These are phyloP conservation scores for Colletotrichum filicis DNA, from an alignment of 2,329 filamentous ascomycete genomes.

Conservation along the genomic window DNA sequence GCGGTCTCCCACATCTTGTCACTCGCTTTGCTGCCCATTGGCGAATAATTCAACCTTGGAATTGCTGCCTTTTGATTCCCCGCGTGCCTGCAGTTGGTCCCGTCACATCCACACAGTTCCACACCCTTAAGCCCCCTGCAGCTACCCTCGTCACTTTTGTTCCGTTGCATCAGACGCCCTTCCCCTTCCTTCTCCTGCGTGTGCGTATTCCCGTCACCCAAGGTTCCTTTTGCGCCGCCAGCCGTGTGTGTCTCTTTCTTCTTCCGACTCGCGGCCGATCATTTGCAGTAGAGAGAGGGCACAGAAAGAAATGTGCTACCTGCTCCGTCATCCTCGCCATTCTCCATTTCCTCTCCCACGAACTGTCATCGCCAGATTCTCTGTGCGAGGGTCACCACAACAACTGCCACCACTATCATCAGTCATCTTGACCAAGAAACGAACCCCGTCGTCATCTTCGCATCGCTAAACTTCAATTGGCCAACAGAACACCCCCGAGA, in stretches of 20 bases:
- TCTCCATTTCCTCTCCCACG: not conserved
- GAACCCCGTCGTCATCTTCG: not conserved
- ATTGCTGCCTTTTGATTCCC: not conserved
- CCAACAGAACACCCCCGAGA: not conserved
- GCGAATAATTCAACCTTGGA: not conserved
- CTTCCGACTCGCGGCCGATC: slow-evolving; percentile 6
- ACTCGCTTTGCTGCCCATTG: not conserved
- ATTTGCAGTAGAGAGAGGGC: not conserved
- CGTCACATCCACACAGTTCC: not conserved
- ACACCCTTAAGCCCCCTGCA: slow-evolving; percentile 6
- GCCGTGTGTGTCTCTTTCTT: not conserved
- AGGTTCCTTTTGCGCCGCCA: not conserved
- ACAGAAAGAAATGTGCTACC: slow-evolving; percentile 13
- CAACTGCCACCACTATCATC: not conserved
- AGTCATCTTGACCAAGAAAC: not conserved
- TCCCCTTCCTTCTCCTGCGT: not conserved
- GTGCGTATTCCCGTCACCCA: not conserved
- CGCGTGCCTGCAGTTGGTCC: not conserved
- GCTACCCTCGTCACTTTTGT: slow-evolving; percentile 26
- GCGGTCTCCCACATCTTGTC: not conserved
- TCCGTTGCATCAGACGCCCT: slow-evolving; percentile 23
- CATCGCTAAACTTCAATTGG: slow-evolving; percentile 1
- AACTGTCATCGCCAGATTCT: not conserved
- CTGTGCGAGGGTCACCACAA: not conserved
- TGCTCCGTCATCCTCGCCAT: slow-evolving; percentile 4